Evolutionary conservation across 345 rosid species (phyloP), one percentile per base, ranked within the genome.

Genomic region (Tarenaya hassleriana): DNA sequence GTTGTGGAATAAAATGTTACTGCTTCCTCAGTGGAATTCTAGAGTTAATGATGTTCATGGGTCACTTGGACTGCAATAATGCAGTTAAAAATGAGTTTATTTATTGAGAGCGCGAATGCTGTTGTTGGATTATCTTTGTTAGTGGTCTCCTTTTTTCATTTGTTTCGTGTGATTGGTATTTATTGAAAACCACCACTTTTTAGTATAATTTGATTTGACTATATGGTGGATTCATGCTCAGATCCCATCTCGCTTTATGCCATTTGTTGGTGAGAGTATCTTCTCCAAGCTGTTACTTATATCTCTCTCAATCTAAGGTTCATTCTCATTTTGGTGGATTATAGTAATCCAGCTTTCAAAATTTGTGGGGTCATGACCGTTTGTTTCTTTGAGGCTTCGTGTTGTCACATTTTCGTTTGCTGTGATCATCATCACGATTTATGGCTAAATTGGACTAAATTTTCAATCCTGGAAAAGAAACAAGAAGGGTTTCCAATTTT

Each of bases 221-320:
- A 35, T 46, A 31, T 64, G 66, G 80, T 80, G 79, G 72, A 59
- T 69, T 66, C 82, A 61, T 41, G 52, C 67, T 80, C 79, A 67
- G 66, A 80, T 53, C 46, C 75, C 84, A 76, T 69, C 54, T 60
- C 27, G 9, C 60, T 63, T 55, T 59, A 27, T 67, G 62, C 66
- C 21, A 40, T 45, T 66, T 52, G 64, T 62, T 57, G 43, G 47
- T 40, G 21, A 16, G 42, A 17, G 24, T 51, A 21, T 5, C 18
- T 13, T 17, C 16, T 13, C 37, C 56, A 50, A 34, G 21, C 11
- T 59, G 56, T 45, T 33, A 7, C 61, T 55, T 43, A 41, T 52
- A 35, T 60, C 46, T 46, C 60, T 58, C 59, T 50, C 53, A 34
- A 56, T 58, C 44, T 32, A 29, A 1, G 38, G 12, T 40, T 46